These are phyloP conservation scores for Primulina eburnea DNA, from an alignment of 257 asterid species.

Conservation along the genomic window DNA sequence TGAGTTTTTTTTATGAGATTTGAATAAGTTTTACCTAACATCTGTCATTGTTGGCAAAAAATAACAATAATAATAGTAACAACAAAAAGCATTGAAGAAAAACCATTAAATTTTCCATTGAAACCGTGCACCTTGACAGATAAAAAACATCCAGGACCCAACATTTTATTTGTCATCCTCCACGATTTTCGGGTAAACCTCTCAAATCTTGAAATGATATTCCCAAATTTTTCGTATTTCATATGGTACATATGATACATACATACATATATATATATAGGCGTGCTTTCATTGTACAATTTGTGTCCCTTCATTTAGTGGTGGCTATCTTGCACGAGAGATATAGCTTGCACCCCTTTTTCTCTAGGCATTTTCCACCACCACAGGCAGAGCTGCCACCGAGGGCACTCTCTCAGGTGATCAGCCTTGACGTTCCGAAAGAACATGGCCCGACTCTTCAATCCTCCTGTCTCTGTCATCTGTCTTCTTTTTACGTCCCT, in stretches of 20 bases:
- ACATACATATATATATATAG: neutral
- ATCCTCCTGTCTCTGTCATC: conserved; percentile 9
- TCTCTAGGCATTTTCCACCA: neutral
- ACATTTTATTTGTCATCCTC: neutral
- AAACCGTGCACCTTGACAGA: neutral
- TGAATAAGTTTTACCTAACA: no score
- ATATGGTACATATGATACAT: neutral
- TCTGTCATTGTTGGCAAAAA: no score
- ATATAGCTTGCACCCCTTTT: neutral
- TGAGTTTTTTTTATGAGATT: no score
- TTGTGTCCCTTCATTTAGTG: neutral
- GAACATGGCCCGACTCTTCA: conserved; percentile 22
- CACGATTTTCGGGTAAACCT: conserved; percentile 12
- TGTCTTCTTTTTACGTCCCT: conserved; percentile 29
- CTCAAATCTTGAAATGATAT: neutral
- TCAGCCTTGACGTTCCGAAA: neutral
- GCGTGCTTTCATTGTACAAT: neutral
- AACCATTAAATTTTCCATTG: no score
- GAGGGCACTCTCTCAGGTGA: neutral
- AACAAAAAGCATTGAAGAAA: no score
- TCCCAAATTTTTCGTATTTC: neutral
- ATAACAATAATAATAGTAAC: no score
- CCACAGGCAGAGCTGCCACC: conserved; percentile 9
- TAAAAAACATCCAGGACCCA: neutral
- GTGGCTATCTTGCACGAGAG: neutral